phyloP scores from a whole-genome alignment of 2,329 filamentous ascomycete genomes.

The Venturia aucupariae region DNA sequence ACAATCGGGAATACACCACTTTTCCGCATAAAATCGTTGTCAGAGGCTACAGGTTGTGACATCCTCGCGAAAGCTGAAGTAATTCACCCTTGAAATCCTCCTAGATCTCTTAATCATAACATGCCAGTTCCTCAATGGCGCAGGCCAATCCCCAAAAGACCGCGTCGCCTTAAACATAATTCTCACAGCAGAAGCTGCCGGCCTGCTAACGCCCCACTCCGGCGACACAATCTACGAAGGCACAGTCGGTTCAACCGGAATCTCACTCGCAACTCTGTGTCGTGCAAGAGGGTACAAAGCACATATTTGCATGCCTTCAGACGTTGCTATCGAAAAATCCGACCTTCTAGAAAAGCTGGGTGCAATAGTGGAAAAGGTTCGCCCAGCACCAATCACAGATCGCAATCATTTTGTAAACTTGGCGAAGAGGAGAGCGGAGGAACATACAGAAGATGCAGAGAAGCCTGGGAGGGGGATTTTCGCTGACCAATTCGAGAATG shows the following conservation, averaged over 20 bases:
- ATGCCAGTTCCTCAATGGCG: constrained; percentile 76
- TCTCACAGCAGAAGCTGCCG: constrained; percentile 62
- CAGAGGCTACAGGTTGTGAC: constrained; percentile 74
- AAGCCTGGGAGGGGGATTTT: constrained; percentile 76
- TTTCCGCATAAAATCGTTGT: constrained; percentile 75
- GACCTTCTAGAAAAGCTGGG: constrained; percentile 82
- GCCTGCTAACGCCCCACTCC: constrained; percentile 64
- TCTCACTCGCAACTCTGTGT: constrained; percentile 83
- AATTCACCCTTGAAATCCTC: constrained; percentile 15
- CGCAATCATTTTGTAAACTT: constrained; percentile 91
- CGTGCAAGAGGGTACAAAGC: constrained; percentile 82
- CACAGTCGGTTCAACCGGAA: constrained; percentile 87
- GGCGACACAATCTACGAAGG: constrained; percentile 97
- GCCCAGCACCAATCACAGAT: constrained; percentile 87
- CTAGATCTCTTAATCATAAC: not conserved
- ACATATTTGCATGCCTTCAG: constrained; percentile 95
- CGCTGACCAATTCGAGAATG: constrained; percentile 90
- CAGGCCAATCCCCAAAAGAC: constrained; percentile 89
- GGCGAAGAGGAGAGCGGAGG: constrained; percentile 63
- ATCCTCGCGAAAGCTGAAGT: constrained; percentile 89
- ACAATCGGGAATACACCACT: constrained; percentile 92
- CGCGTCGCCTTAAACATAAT: constrained; percentile 90
- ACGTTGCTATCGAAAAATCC: constrained; percentile 82
- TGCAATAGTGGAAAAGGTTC: constrained; percentile 83
- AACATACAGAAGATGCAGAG: constrained; percentile 53